phyloP scores from a whole-genome alignment of 2,329 filamentous ascomycete genomes.

The Coniella lustricola region DNA sequence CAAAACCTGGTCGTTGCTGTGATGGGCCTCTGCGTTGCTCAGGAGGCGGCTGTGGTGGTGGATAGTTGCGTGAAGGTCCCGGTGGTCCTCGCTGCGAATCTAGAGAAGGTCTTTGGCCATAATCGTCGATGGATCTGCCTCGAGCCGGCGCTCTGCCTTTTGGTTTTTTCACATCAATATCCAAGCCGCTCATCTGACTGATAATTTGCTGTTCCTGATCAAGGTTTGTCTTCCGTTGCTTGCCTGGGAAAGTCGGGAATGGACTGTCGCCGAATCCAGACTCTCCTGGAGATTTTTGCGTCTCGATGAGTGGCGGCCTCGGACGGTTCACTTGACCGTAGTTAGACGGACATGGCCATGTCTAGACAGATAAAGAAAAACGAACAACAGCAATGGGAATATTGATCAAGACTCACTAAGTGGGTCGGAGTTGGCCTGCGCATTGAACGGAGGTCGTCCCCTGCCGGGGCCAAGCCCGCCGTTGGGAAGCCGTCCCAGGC shows the following conservation, averaged over 20 bases:
- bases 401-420: slow-evolving; percentile 26
- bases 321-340: slow-evolving; percentile 20
- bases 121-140: slow-evolving; percentile 23
- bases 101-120: slow-evolving; percentile 26
- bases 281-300: slow-evolving; percentile 18
- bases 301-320: slow-evolving; percentile 22
- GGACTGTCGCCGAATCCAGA: slow-evolving; percentile 33
- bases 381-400: slow-evolving; percentile 2
- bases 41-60: slow-evolving; percentile 27
- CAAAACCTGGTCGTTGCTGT: slow-evolving; percentile 26
- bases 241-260: slow-evolving; percentile 37
- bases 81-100: slow-evolving; percentile 29
- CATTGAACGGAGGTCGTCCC: slow-evolving; percentile 33
- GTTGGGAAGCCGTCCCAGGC: slow-evolving; percentile 26
- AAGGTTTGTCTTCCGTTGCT: slow-evolving; percentile 30
- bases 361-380: slow-evolving; percentile 3
- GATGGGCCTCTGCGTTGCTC: slow-evolving; percentile 30
- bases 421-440: slow-evolving; percentile 34
- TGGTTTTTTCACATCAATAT: slow-evolving; percentile 22
- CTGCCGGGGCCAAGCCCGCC: slow-evolving; percentile 26
- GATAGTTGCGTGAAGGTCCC: slow-evolving; percentile 29
- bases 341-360: slow-evolving; percentile 12
- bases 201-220: slow-evolving; percentile 35
- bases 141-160: slow-evolving; percentile 13
- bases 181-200: slow-evolving; percentile 35